These are phyloP conservation scores for Anthostomella pinea DNA, from an alignment of 2,329 filamentous ascomycete genomes.

Conservation along the genomic window DNA sequence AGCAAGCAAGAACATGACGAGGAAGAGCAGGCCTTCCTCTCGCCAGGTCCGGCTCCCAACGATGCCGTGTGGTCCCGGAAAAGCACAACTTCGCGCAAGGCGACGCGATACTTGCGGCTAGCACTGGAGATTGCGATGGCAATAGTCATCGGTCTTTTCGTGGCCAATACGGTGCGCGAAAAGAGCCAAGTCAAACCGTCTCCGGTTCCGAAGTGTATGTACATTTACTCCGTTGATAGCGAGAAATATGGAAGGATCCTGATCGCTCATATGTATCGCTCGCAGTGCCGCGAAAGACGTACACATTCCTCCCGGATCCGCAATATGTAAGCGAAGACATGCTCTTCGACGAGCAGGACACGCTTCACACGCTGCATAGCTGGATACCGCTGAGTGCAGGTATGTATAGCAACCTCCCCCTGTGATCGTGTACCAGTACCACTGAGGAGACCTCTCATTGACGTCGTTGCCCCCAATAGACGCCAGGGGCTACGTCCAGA, in stretches of 20 bases:
- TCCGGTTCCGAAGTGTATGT: conserved; percentile 34
- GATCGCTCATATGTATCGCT: conserved; percentile 5
- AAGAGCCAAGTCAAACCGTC: conserved; percentile 15
- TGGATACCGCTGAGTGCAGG: conserved; percentile 36
- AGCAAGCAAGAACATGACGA: conserved; percentile 24
- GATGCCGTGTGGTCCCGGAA: conserved; percentile 16
- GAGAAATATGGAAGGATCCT: conserved; percentile 1
- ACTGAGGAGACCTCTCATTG: background rate
- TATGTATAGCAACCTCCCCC: conserved; percentile 13
- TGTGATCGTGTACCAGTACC: background rate
- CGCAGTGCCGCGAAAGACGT: conserved; percentile 34
- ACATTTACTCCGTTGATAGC: background rate
- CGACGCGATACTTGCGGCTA: conserved; percentile 26
- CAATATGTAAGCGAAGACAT: conserved; percentile 34
- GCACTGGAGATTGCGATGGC: conserved; percentile 32
- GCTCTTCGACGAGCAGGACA: conserved; percentile 33
- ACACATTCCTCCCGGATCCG: conserved; percentile 32
- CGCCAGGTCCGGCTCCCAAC: conserved; percentile 2
- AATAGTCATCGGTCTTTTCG: conserved; percentile 24
- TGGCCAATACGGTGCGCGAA: conserved; percentile 18
- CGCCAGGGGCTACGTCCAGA: conserved; percentile 33
- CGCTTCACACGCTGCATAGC: conserved; percentile 33
- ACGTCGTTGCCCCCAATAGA: conserved; percentile 12
- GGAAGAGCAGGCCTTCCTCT: conserved; percentile 33
- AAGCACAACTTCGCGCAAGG: conserved; percentile 6